Conservation (phyloP, 1,284 basidiomycete genomes). For the Sporisorium reilianum region DNA sequence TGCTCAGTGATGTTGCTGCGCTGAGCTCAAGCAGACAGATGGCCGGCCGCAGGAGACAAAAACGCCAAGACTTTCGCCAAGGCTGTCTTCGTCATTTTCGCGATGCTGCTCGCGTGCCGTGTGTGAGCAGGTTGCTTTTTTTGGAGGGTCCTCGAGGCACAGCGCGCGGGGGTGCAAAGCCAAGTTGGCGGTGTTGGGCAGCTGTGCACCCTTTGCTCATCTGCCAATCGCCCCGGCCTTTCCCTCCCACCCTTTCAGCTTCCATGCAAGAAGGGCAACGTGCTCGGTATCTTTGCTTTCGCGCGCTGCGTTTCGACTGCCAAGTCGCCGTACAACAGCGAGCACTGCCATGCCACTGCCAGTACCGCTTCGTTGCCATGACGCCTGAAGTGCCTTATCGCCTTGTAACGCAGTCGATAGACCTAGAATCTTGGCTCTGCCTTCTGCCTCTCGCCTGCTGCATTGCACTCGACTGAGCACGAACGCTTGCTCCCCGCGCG, state of each 20-base stretch:
- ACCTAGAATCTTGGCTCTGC: conserved; percentile 12
- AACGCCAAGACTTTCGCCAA: conserved; percentile 39
- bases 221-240: background rate
- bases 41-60: background rate
- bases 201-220: background rate
- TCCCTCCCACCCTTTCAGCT: background rate
- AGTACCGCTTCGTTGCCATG: background rate
- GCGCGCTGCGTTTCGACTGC: conserved; percentile 5
- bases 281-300: conserved; percentile 1
- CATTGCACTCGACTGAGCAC: background rate
- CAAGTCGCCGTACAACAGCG: background rate
- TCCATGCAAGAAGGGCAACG: conserved; percentile 1
- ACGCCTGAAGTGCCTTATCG: conserved; percentile 4
- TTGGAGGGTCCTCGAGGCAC: conserved; percentile 8
- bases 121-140: conserved; percentile 5
- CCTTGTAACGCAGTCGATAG: background rate
- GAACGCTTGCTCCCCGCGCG: background rate
- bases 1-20: background rate
- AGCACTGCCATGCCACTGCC: conserved; percentile 7
- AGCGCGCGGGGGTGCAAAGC: background rate
- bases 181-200: background rate
- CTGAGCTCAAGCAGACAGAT: background rate
- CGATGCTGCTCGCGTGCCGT: background rate
- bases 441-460: background rate
- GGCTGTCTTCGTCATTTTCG: conserved; percentile 29